phyloP scores from a whole-genome alignment of 108 stramenopile genomes.

The Cyclotella sp. region DNA sequence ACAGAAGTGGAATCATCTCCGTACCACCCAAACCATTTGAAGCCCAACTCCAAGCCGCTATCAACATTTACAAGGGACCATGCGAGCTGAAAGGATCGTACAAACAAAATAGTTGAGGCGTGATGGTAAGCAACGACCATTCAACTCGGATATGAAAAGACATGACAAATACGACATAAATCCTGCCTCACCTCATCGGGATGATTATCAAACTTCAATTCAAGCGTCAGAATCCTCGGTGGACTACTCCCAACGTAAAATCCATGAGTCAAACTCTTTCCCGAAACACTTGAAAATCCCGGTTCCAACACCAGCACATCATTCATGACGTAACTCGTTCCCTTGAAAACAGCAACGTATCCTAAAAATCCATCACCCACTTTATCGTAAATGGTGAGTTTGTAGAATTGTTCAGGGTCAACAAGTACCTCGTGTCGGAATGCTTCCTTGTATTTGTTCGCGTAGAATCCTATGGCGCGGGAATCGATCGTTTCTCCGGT shows the following conservation, averaged over 20 bases:
- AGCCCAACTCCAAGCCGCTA: conserved; percentile 25
- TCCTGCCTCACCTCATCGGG: conserved; percentile 21
- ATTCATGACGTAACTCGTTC: conserved; percentile 8
- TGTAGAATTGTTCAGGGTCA: conserved; percentile 35
- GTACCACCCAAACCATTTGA: conserved; percentile 36
- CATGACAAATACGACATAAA: not conserved
- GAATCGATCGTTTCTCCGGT: conserved; percentile 15
- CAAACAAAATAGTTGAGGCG: no score
- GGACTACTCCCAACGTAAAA: conserved; percentile 42
- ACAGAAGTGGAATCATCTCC: not conserved
- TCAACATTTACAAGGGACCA: conserved; percentile 28
- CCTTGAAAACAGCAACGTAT: conserved; percentile 26
- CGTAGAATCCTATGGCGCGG: conserved; percentile 30
- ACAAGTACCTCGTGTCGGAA: conserved; percentile 33
- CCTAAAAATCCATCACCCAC: conserved; percentile 38
- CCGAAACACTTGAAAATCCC: conserved; percentile 25
- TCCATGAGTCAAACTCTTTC: conserved; percentile 21
- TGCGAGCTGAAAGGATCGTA: no score
- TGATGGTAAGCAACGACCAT: no score
- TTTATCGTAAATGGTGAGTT: conserved; percentile 31
- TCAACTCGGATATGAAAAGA: no score
- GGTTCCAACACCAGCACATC: conserved; percentile 30
- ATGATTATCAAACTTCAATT: conserved; percentile 29
- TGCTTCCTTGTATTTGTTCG: conserved; percentile 10
- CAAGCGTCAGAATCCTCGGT: conserved; percentile 17